These are phyloP conservation scores for Debaryomyces coudertii DNA, from an alignment of 1,139 yeast species.

Conservation along the genomic window DNA sequence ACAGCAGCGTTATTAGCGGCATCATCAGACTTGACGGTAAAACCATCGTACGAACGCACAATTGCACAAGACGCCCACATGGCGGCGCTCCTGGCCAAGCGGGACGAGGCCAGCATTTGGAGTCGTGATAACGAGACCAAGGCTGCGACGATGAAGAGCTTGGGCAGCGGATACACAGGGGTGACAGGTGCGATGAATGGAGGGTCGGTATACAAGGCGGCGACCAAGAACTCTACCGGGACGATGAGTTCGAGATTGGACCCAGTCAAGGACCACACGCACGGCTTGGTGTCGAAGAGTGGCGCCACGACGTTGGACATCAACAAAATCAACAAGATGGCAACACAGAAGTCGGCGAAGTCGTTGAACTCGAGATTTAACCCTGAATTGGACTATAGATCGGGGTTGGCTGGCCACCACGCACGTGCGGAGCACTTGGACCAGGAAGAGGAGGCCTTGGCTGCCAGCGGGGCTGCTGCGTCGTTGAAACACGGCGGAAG, in stretches of 20 bases:
- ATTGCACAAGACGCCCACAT: slow-evolving; percentile 68
- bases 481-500: slow-evolving; percentile 36
- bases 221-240: slow-evolving; percentile 45
- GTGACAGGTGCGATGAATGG: slow-evolving; percentile 41
- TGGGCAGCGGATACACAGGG: slow-evolving; percentile 27
- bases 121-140: slow-evolving; percentile 45
- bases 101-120: slow-evolving; percentile 45
- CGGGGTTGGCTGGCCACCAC: slow-evolving; percentile 35
- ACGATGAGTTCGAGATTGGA: slow-evolving; percentile 53
- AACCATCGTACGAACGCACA: slow-evolving; percentile 62
- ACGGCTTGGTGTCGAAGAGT: slow-evolving; percentile 46
- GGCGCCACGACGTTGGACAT: slow-evolving; percentile 39
- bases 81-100: slow-evolving; percentile 64
- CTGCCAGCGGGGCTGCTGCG: slow-evolving; percentile 46
- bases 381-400: slow-evolving; percentile 48
- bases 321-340: slow-evolving; percentile 45
- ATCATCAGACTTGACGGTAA: slow-evolving; percentile 62
- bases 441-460: slow-evolving; percentile 34
- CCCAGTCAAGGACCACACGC: slow-evolving; percentile 48
- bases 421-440: slow-evolving; percentile 32
- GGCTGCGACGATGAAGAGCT: slow-evolving; percentile 30
- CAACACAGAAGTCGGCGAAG: slow-evolving; percentile 46
- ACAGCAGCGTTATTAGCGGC: slow-evolving; percentile 79
- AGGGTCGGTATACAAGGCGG: slow-evolving; percentile 43
- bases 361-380: slow-evolving; percentile 47